Evolutionary conservation across 1,284 basidiomycete genomes (phyloP).

Genomic region (Cystobasidiaceae sp.): DNA sequence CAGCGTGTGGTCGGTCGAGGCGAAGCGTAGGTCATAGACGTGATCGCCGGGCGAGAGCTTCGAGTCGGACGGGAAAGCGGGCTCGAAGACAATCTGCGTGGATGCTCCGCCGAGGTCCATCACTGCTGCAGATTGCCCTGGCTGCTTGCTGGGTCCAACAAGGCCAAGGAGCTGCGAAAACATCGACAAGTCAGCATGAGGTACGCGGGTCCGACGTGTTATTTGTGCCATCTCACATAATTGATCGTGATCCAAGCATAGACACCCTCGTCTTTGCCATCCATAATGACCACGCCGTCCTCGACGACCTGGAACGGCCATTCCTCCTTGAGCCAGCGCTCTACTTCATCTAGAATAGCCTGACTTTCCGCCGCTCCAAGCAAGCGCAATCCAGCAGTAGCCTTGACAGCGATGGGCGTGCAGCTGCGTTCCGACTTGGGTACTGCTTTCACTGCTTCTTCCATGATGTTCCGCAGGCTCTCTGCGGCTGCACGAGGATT

Average conservation of each 20-base stretch:
- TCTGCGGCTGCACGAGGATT: constrained; percentile 63
- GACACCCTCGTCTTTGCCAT: constrained; percentile 92
- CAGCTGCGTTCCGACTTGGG: constrained; percentile 65
- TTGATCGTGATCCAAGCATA: constrained; percentile 99
- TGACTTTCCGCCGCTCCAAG: constrained; percentile 62
- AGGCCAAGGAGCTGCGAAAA: constrained; percentile 58
- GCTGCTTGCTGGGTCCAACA: constrained; percentile 57
- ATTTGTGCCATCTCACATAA: constrained; percentile 52
- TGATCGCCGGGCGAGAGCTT: constrained; percentile 80
- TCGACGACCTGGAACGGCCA: constrained; percentile 70
- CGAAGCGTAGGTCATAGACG: constrained; percentile 80
- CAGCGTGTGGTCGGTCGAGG: constrained; percentile 63
- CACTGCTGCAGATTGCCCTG: constrained; percentile 70
- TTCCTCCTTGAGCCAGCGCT: constrained; percentile 56
- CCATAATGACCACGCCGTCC: constrained; percentile 79
- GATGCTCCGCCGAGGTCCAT: constrained; percentile 95
- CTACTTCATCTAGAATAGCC: constrained; percentile 74
- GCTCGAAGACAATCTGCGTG: constrained; percentile 97
- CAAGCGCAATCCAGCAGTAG: constrained; percentile 84
- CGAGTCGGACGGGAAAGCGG: constrained; percentile 56
- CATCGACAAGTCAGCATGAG: background rate
- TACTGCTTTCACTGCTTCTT: constrained; percentile 72
- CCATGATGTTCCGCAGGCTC: constrained; percentile 72
- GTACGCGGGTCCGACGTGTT: no score
- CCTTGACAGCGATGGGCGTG: constrained; percentile 87